Conservation (phyloP, 1,139 yeast genomes). For the Spathaspora sp. region DNA sequence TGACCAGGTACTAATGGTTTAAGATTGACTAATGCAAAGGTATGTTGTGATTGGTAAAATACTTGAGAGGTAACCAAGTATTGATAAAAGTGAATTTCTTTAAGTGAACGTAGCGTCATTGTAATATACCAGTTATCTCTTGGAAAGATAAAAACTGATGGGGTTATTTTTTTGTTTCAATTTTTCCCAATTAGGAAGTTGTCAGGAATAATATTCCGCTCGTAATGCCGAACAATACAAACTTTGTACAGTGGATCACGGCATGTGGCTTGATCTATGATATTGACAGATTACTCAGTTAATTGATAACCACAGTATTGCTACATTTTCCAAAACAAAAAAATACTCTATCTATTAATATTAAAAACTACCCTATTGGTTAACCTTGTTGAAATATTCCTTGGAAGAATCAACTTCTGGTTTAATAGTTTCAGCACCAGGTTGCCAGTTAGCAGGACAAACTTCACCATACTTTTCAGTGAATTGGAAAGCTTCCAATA, state of each 20-base stretch:
- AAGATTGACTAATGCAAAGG: slow-evolving; percentile 83
- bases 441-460: slow-evolving; percentile 99
- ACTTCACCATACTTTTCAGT: slow-evolving; percentile 98
- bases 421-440: slow-evolving; percentile 93
- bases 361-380: slow-evolving; percentile 18
- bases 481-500: slow-evolving; percentile 98
- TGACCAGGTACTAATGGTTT: slow-evolving; percentile 94
- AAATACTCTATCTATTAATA: neutral
- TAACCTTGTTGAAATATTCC: slow-evolving; percentile 72
- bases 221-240: too few relatives aligned
- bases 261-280: neutral
- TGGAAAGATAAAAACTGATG: neutral
- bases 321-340: neutral
- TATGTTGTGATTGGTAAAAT: slow-evolving; percentile 51
- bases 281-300: neutral
- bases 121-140: too few relatives aligned
- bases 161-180: neutral
- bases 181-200: neutral
- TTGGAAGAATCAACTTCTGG: slow-evolving; percentile 81
- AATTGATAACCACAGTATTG: neutral
- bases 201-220: too few relatives aligned
- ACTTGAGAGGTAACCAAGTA: slow-evolving; percentile 68
- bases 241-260: neutral
- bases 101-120: neutral
- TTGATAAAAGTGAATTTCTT: slow-evolving; percentile 46